Conservation (phyloP, 192 early-diverging fungal genomes). For the Podochytrium sp. region DNA sequence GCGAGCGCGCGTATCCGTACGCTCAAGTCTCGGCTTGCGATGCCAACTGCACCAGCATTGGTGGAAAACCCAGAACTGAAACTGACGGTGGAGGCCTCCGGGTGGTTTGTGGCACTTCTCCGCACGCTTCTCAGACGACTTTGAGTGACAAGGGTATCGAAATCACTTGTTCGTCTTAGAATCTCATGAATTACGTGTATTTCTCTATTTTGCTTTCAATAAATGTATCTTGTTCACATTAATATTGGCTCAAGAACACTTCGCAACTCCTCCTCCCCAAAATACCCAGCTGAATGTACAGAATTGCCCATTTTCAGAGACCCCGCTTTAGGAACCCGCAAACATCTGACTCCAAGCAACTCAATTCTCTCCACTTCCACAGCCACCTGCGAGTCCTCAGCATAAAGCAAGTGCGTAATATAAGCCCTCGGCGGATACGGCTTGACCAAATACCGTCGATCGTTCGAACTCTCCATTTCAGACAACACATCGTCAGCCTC, state of each 20-base stretch:
- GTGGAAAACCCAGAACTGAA: too few species aligned
- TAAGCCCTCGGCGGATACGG: constrained; percentile 48
- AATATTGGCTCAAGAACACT: constrained; percentile 17
- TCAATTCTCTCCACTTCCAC: constrained; percentile 41
- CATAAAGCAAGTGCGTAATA: constrained; percentile 49
- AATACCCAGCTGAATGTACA: neutral
- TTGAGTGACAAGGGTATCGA: too few species aligned
- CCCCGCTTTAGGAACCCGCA: constrained; percentile 25
- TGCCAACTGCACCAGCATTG: too few species aligned
- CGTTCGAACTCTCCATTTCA: constrained; percentile 24
- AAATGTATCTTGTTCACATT: constrained; percentile 3
- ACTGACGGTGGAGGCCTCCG: too few species aligned
- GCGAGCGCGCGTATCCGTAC: constrained; percentile 63
- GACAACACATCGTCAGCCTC: neutral
- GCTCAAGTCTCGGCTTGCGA: too few species aligned
- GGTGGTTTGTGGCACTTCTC: too few species aligned
- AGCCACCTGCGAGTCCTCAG: constrained; percentile 39
- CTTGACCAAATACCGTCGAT: constrained; percentile 29
- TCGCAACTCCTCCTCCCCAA: constrained; percentile 21
- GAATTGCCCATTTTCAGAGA: neutral
- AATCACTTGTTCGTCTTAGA: too few species aligned
- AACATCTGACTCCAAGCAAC: constrained; percentile 42
- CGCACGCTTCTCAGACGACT: too few species aligned
- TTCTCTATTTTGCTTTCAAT: too few species aligned
- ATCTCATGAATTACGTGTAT: too few species aligned